These are phyloP conservation scores for Podaxis mareebaensis DNA, from an alignment of 768 basidiomycete genomes.

Conservation along the genomic window DNA sequence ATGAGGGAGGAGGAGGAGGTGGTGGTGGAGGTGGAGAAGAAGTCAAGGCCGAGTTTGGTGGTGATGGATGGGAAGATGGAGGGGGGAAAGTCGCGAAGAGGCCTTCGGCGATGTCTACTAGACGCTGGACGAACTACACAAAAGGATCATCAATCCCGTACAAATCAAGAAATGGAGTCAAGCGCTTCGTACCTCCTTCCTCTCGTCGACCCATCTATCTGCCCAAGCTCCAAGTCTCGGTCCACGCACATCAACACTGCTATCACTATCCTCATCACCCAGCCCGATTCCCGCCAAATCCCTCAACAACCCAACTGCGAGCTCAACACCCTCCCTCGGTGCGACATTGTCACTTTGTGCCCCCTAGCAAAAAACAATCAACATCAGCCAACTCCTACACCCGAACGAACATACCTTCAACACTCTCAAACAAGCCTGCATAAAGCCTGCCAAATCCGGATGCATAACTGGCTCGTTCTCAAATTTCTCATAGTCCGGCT, in stretches of 20 bases:
- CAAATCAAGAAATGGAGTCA: not conserved
- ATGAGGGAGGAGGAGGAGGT: not conserved
- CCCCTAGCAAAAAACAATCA: not conserved
- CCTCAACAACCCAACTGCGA: conserved; percentile 5
- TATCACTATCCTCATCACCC: not conserved
- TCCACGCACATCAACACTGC: not conserved
- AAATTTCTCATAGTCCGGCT: conserved; percentile 55
- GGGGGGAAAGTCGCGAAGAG: not conserved
- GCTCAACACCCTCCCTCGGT: conserved; percentile 6
- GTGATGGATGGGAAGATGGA: not conserved
- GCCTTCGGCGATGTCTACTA: not conserved
- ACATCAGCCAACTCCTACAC: not conserved
- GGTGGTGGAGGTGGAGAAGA: too few species aligned
- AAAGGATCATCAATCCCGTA: not conserved
- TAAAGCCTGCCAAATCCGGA: conserved; percentile 58
- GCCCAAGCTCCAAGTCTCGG: conserved; percentile 6
- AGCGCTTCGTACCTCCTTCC: conserved; percentile 3
- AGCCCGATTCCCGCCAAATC: not conserved
- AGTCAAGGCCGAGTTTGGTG: not conserved
- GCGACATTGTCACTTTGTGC: not conserved
- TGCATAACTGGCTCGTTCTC: conserved; percentile 45
- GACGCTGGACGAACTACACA: not conserved
- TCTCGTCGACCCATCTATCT: conserved; percentile 5
- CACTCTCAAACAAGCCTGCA: conserved; percentile 19
- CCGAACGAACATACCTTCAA: not conserved